Evolutionary conservation across 1,284 basidiomycete species (phyloP).

Genomic region (Moniliella sp.): DNA sequence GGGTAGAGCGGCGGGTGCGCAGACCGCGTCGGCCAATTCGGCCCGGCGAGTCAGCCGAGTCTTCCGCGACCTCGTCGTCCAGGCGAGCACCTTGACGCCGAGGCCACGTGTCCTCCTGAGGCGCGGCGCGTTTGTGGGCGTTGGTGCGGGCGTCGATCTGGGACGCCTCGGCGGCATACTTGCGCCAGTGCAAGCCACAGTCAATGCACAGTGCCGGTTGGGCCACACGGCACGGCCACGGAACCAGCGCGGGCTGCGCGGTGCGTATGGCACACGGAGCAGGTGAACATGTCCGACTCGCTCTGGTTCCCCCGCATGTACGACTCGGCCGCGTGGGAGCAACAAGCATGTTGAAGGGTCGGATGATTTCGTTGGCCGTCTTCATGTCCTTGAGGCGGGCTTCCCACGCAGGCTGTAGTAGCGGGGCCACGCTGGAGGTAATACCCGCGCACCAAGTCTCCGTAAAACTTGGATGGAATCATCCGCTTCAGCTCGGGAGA

Average conservation of each 20-base stretch:
- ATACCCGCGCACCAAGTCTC: constrained; percentile 61
- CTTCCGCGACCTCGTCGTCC: too few relatives aligned
- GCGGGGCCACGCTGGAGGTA: constrained; percentile 53
- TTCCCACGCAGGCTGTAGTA: not conserved
- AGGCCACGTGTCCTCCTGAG: constrained; percentile 8
- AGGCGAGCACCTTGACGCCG: too few relatives aligned
- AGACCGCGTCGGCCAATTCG: too few relatives aligned
- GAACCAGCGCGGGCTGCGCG: constrained; percentile 24
- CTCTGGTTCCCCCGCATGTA: not conserved
- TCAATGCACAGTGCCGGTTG: constrained; percentile 21
- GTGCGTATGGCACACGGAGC: constrained; percentile 22
- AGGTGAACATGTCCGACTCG: constrained; percentile 4
- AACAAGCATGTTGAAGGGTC: too few relatives aligned
- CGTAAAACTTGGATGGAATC: constrained; percentile 47
- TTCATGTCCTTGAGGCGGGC: not conserved
- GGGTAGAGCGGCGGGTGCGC: too few relatives aligned
- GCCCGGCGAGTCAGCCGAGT: too few relatives aligned
- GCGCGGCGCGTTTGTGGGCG: constrained; percentile 8
- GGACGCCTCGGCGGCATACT: constrained; percentile 24
- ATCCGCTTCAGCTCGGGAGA: constrained; percentile 53
- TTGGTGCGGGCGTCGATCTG: constrained; percentile 12
- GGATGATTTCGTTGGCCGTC: not conserved
- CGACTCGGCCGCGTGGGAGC: not conserved
- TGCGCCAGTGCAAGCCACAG: constrained; percentile 31
- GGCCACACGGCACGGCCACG: constrained; percentile 14